Evolutionary conservation across 1,284 basidiomycete genomes (phyloP).

Genomic region (Clitocybe nebularis): DNA sequence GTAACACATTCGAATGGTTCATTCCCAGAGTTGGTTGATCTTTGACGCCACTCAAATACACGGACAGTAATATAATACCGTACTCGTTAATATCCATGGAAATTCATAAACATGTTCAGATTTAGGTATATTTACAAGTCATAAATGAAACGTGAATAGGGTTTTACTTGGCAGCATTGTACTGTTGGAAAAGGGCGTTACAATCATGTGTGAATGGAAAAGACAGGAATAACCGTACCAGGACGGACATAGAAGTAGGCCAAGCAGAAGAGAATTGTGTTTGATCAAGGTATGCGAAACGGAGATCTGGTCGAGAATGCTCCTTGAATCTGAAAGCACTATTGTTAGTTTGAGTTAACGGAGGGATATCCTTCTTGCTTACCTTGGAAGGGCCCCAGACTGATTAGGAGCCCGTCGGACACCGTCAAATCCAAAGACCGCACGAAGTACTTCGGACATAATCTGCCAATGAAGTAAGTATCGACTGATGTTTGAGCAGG

Average conservation of each 20-base stretch:
- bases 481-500: not conserved
- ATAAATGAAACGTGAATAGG: no score
- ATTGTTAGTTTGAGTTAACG: not conserved
- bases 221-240: conserved; percentile 7
- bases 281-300: conserved; percentile 29
- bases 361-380: not conserved
- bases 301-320: conserved; percentile 26
- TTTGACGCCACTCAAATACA: no score
- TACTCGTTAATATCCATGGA: no score
- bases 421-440: conserved; percentile 49
- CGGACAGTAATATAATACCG: no score
- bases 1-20: not conserved
- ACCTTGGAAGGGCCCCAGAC: conserved; percentile 45
- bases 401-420: conserved; percentile 53
- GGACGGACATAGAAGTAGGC: conserved; percentile 30
- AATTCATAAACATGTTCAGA: no score
- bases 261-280: conserved; percentile 27
- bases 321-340: conserved; percentile 28
- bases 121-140: no score
- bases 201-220: not conserved
- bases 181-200: not conserved
- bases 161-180: conserved; percentile 4
- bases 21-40: no score
- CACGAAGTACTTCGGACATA: conserved; percentile 47
- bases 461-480: conserved; percentile 26